Conservation (phyloP, 2,329 filamentous ascomycete genomes). For the Blastomyces silverae region DNA sequence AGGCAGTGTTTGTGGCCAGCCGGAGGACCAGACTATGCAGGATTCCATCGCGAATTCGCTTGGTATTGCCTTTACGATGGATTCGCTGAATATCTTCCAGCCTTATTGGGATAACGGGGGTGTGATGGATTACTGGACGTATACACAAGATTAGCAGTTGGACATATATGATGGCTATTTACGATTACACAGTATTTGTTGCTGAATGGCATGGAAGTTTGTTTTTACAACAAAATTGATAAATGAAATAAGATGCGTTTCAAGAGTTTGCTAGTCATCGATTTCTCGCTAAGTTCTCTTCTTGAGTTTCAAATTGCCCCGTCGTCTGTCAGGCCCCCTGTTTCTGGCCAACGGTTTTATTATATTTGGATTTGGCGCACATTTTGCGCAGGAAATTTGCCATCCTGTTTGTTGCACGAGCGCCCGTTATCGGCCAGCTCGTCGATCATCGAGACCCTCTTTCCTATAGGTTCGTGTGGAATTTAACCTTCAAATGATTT, state of each 20-base stretch:
- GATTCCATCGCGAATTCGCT: conserved; percentile 3
- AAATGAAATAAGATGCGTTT: not conserved
- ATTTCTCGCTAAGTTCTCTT: not conserved
- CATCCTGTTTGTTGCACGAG: not conserved
- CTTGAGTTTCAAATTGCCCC: not conserved
- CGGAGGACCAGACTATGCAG: conserved; percentile 7
- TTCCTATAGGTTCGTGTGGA: not conserved
- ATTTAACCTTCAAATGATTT: not conserved
- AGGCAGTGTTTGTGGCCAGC: not conserved
- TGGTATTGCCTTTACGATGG: conserved; percentile 10
- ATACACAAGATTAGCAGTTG: conserved; percentile 6
- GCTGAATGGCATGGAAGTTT: not conserved
- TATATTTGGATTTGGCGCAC: not conserved
- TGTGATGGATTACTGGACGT: conserved; percentile 8
- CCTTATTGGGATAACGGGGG: not conserved
- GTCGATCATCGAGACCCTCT: not conserved
- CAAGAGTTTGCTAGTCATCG: not conserved
- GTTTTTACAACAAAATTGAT: not conserved
- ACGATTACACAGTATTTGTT: not conserved
- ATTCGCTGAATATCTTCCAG: conserved; percentile 13
- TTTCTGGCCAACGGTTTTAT: not conserved
- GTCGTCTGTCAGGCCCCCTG: too few species aligned
- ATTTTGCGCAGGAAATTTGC: not conserved
- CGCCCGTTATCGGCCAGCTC: not conserved
- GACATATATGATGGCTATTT: not conserved